phyloP scores from a whole-genome alignment of 306 rosid genomes.

The Acmispon strigosus region DNA sequence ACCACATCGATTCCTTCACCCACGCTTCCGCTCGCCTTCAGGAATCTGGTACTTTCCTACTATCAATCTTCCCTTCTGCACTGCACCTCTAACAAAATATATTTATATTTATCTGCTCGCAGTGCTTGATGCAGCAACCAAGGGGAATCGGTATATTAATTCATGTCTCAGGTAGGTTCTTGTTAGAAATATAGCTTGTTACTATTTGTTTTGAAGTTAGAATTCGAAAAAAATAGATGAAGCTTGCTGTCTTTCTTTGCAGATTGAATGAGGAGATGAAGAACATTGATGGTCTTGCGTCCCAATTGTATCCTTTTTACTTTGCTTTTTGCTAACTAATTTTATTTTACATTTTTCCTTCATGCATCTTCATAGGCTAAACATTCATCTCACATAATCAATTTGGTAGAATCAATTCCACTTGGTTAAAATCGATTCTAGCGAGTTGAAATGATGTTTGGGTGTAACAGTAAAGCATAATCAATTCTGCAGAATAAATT shows the following conservation, averaged over 20 bases:
- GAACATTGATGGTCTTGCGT: conserved; percentile 49
- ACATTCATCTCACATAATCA: background rate
- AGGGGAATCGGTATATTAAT: conserved; percentile 78
- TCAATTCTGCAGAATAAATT: too few relatives aligned
- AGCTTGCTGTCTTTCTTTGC: conserved; percentile 6
- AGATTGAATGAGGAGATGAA: conserved; percentile 94
- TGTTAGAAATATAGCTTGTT: background rate
- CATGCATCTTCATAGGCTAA: background rate
- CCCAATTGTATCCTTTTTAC: conserved; percentile 65
- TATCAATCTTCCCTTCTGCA: too few relatives aligned
- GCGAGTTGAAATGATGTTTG: background rate
- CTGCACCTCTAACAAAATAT: background rate
- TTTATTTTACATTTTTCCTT: background rate
- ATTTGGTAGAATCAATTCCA: too few relatives aligned
- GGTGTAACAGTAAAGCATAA: too few relatives aligned
- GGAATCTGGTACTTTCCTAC: conserved; percentile 52
- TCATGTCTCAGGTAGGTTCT: conserved; percentile 86
- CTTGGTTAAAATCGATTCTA: too few relatives aligned
- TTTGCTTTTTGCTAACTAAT: background rate
- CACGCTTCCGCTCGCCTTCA: conserved; percentile 92
- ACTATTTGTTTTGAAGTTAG: background rate
- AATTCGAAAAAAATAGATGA: background rate
- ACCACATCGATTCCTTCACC: conserved; percentile 71
- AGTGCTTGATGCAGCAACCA: conserved; percentile 82
- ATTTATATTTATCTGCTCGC: background rate